These are phyloP conservation scores for Peribolospora baueri DNA, from an alignment of 768 basidiomycete genomes.

Conservation along the genomic window DNA sequence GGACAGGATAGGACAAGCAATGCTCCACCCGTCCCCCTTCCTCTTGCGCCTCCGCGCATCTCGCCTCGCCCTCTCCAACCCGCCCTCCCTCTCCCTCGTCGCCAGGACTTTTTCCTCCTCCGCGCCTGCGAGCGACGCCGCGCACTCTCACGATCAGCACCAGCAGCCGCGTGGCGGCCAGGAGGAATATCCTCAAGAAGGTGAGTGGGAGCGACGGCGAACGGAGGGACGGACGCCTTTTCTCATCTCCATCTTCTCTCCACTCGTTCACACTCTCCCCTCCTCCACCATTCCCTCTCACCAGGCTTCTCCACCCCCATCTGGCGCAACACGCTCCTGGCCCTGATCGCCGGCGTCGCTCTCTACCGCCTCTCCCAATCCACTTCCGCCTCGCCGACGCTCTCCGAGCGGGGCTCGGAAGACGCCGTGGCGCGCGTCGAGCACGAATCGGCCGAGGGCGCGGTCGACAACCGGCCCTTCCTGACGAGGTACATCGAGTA, in stretches of 20 bases:
- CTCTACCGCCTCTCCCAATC: constrained; percentile 15
- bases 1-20: no score
- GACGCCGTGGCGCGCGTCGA: not conserved
- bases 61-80: no score
- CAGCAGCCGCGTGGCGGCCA: no score
- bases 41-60: no score
- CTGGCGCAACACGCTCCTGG: constrained; percentile 17
- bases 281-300: not conserved
- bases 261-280: not conserved
- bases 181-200: constrained; percentile 8
- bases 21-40: no score
- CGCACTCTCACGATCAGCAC: no score
- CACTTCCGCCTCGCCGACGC: constrained; percentile 12
- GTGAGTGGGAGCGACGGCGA: not conserved
- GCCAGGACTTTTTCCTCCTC: no score
- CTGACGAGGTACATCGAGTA: constrained; percentile 18
- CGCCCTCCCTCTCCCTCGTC: no score
- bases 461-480: constrained; percentile 9
- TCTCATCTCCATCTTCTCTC: not conserved
- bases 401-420: constrained; percentile 6
- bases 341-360: constrained; percentile 13
- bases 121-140: no score
- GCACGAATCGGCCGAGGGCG: not conserved
- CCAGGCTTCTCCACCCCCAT: constrained; percentile 20
- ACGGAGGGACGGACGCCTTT: not conserved